phyloP scores from a whole-genome alignment of 2,329 filamentous ascomycete species.

The Diaporthe nobilis region DNA sequence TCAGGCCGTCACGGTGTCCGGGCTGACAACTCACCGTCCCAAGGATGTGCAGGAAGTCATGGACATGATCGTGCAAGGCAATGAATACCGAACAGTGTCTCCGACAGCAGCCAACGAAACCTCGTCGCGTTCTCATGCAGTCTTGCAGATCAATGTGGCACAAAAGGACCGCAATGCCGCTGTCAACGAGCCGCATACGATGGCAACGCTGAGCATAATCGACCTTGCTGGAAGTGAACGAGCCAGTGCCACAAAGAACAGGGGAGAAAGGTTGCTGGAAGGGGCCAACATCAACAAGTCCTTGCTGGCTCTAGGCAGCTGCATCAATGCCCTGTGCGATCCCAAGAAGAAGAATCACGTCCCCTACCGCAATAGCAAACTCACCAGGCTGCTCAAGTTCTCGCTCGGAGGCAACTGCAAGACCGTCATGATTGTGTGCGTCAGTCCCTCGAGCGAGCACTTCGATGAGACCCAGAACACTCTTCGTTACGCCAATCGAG shows the following conservation, averaged over 20 bases:
- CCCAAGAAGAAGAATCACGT: constrained; percentile 92
- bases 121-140: constrained; percentile 95
- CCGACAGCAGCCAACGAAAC: constrained; percentile 98
- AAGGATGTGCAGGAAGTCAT: constrained; percentile 96
- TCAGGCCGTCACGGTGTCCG: constrained; percentile 90
- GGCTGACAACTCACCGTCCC: constrained; percentile 91
- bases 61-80: constrained; percentile 98
- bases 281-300: constrained; percentile 99
- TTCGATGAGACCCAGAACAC: constrained; percentile 99
- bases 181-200: constrained; percentile 94
- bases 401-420: constrained; percentile 98
- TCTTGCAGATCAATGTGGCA: constrained; percentile 96
- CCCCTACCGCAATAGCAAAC: constrained; percentile 97
- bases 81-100: constrained; percentile 94
- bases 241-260: constrained; percentile 96
- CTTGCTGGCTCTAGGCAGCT: constrained; percentile 91
- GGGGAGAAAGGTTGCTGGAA: constrained; percentile 90
- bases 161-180: constrained; percentile 94
- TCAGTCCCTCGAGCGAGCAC: constrained; percentile 95
- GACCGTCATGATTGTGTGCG: constrained; percentile 99
- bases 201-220: constrained; percentile 98
- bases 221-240: constrained; percentile 96
- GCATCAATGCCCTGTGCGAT: constrained; percentile 98
- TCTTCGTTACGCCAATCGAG: constrained; percentile 94
- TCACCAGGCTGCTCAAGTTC: constrained; percentile 95